Conservation (phyloP, 345 rosid species). For the Anacardium occidentale region DNA sequence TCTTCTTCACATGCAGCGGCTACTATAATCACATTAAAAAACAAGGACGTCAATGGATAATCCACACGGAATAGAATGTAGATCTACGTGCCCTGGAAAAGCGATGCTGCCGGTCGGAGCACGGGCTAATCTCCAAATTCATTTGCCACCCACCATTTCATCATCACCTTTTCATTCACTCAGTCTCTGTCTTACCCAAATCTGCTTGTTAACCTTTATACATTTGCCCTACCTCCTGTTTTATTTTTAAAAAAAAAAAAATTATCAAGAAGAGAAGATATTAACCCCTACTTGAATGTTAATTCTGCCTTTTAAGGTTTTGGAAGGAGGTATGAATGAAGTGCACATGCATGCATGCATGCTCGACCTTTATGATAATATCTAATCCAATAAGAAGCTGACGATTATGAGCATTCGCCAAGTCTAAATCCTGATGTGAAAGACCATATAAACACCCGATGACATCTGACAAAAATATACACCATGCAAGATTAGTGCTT, state of each 20-base stretch:
- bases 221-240: too few relatives aligned
- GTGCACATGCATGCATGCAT: too few relatives aligned
- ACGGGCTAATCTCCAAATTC: conserved; percentile 22
- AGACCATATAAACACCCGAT: background rate
- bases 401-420: background rate
- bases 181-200: background rate
- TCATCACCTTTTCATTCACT: conserved; percentile 20
- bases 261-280: too few relatives aligned
- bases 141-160: conserved; percentile 32
- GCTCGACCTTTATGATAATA: too few relatives aligned
- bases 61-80: background rate
- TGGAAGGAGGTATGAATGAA: too few relatives aligned
- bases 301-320: background rate
- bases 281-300: too few relatives aligned
- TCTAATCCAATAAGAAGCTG: background rate
- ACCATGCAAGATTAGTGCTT: background rate
- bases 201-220: too few relatives aligned
- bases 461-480: background rate
- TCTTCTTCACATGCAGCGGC: conserved; percentile 31
- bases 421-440: background rate
- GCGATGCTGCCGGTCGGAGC: conserved; percentile 25
- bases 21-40: conserved; percentile 20
- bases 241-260: too few relatives aligned
- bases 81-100: conserved; percentile 34
- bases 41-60: background rate